Evolutionary conservation across 257 asterid species (phyloP).

Genomic region (Solanum phureja): DNA sequence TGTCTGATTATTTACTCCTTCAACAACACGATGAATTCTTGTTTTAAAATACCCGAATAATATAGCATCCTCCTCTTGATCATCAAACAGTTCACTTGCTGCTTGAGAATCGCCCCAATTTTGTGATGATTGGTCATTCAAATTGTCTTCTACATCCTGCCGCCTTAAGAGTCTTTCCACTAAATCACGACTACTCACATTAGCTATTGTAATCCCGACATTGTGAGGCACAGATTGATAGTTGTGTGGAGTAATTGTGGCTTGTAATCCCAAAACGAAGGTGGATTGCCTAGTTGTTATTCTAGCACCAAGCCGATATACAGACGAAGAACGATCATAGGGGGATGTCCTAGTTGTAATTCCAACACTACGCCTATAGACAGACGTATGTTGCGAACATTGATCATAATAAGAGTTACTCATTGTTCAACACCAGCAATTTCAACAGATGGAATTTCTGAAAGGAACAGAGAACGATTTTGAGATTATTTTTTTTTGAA

Average conservation of each 20-base stretch:
- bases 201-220: not conserved
- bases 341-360: not conserved
- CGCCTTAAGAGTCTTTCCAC: not conserved
- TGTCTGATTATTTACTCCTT: not conserved
- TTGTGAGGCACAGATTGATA: not conserved
- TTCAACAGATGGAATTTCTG: not conserved
- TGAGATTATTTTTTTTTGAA: too few species aligned
- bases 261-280: not conserved
- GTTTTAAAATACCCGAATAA: not conserved
- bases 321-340: not conserved
- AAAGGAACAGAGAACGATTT: not conserved
- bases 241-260: not conserved
- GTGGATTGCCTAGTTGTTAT: not conserved
- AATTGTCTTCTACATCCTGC: not conserved
- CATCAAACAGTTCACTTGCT: not conserved
- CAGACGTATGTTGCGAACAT: not conserved
- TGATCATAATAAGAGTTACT: not conserved
- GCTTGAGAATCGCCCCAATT: too few species aligned
- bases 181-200: not conserved
- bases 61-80: not conserved
- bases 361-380: not conserved
- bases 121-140: not conserved
- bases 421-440: not conserved
- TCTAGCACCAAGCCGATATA: not conserved
- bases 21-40: not conserved